Percentiles rank a stretch among this genome's conserved stretches.
Evolutionary conservation across 179 eudicot genomes (phyloP).

Genomic region (Spinacia oleracea): DNA sequence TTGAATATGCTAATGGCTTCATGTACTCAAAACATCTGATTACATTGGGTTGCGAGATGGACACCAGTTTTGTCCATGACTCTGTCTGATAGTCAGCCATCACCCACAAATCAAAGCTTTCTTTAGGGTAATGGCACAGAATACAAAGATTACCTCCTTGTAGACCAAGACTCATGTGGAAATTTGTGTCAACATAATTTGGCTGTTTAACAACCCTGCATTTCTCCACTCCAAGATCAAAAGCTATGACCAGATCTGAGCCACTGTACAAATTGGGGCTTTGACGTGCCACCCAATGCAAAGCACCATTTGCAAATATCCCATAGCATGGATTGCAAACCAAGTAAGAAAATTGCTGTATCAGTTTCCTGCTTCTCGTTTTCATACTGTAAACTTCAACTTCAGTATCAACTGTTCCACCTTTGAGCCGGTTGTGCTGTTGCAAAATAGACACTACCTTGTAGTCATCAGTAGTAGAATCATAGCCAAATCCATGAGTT

Average conservation of each 20-base stretch:
- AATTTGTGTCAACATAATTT: conserved; percentile 11
- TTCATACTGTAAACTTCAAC: conserved; percentile 10
- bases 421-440: not conserved
- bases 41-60: not conserved
- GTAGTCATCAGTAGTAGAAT: too few species aligned
- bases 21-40: not conserved
- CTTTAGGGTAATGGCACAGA: too few species aligned
- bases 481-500: conserved; percentile 22
- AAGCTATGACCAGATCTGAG: too few species aligned
- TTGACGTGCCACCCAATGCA: too few species aligned
- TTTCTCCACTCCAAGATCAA: too few species aligned
- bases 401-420: conserved; percentile 9
- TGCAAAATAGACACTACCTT: conserved; percentile 16
- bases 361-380: not conserved
- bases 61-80: not conserved
- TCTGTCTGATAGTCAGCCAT: not conserved
- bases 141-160: too few species aligned
- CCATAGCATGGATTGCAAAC: conserved; percentile 11
- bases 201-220: too few species aligned
- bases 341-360: not conserved
- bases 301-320: too few species aligned
- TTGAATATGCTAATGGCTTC: too few species aligned
- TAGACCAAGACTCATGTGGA: too few species aligned
- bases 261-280: too few species aligned
- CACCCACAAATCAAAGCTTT: too few species aligned